phyloP scores from a whole-genome alignment of 352 stramenopile species.

The Pythium myriotylum region DNA sequence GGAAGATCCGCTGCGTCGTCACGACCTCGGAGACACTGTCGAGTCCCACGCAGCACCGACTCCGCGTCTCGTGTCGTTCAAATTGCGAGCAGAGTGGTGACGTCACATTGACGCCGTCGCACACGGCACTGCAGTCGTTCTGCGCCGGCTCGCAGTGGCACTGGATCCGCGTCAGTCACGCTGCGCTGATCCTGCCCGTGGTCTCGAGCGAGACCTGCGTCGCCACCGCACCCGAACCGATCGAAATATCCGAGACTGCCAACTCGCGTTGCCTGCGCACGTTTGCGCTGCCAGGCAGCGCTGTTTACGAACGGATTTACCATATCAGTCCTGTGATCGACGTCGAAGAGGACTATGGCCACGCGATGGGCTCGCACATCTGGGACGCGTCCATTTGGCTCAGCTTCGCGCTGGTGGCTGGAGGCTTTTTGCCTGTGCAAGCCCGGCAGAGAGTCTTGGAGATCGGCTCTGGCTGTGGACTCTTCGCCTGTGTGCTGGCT shows the following conservation, averaged over 20 bases:
- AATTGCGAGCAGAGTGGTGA: not conserved
- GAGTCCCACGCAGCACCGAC: not conserved
- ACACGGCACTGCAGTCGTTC: slow-evolving; percentile 34
- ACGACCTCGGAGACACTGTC: not conserved
- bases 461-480: slow-evolving; percentile 48
- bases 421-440: not conserved
- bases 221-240: not conserved
- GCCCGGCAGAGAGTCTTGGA: slow-evolving; percentile 49
- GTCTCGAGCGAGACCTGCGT: slow-evolving; percentile 32
- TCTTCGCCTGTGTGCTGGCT: slow-evolving; percentile 45
- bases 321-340: not conserved
- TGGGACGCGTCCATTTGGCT: slow-evolving; percentile 72
- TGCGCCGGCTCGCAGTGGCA: slow-evolving; percentile 36
- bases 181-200: slow-evolving; percentile 48
- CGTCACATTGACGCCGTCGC: not conserved
- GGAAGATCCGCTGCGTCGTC: slow-evolving; percentile 18
- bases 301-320: no score
- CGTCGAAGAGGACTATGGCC: slow-evolving; percentile 64
- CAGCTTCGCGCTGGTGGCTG: slow-evolving; percentile 34
- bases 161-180: not conserved
- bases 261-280: slow-evolving; percentile 18
- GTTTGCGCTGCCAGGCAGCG: slow-evolving; percentile 19
- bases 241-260: not conserved
- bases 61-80: not conserved
- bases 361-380: slow-evolving; percentile 65